phyloP scores from a whole-genome alignment of 78 protist genomes.

The Neovahlkampfia damariscottae region DNA sequence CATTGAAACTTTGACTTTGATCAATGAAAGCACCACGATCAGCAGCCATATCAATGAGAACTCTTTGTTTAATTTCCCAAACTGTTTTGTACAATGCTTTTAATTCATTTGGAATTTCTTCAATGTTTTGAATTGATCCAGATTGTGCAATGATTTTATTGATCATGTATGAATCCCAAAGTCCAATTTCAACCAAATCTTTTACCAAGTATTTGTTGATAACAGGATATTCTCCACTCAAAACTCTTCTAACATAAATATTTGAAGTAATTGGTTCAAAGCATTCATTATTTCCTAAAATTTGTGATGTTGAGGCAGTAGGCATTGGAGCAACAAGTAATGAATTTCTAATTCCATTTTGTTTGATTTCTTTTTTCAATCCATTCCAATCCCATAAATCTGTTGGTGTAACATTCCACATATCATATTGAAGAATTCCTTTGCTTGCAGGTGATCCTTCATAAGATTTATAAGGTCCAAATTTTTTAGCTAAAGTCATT shows the following conservation, averaged over 20 bases:
- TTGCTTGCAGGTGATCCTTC: conserved; percentile 73
- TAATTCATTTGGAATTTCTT: conserved; percentile 74
- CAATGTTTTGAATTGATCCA: conserved; percentile 82
- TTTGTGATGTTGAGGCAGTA: conserved; percentile 96
- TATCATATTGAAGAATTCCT: conserved; percentile 87
- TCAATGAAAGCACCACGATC: conserved; percentile 94
- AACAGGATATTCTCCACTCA: conserved; percentile 91
- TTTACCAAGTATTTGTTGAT: conserved; percentile 83
- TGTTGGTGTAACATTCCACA: conserved; percentile 67
- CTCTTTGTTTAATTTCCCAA: conserved; percentile 91
- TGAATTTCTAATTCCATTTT: conserved; percentile 84
- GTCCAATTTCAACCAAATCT: conserved; percentile 74
- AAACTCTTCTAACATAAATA: conserved; percentile 87
- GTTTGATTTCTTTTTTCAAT: conserved; percentile 9
- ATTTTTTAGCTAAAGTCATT: conserved; percentile 14
- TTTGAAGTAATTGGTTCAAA: conserved; percentile 96
- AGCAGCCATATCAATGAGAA: conserved; percentile 93
- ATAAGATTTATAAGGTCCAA: conserved; percentile 70
- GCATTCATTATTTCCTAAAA: conserved; percentile 95
- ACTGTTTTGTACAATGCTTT: conserved; percentile 84
- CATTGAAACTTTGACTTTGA: conserved; percentile 81
- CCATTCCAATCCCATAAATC: conserved; percentile 36
- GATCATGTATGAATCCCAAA: conserved; percentile 66
- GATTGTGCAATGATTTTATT: conserved; percentile 67
- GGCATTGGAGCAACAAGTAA: conserved; percentile 98